Conservation (phyloP, 805 yeast genomes). For the Wickerhamiella spandovensis region DNA sequence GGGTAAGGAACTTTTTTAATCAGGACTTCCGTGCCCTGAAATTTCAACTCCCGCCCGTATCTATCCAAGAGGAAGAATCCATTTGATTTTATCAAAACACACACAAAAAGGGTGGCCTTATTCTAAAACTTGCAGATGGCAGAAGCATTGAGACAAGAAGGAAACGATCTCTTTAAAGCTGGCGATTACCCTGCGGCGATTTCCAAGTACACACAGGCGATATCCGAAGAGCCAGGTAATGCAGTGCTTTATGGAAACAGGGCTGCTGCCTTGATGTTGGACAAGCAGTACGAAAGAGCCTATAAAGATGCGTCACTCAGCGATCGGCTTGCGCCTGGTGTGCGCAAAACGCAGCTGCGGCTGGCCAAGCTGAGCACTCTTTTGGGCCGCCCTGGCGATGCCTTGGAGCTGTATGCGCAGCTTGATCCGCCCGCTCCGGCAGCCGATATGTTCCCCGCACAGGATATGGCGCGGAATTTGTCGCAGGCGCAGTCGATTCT, state of each 20-base stretch:
- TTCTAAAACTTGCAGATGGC: conserved; percentile 5
- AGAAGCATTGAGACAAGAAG: conserved; percentile 24
- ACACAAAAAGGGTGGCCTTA: too few relatives aligned
- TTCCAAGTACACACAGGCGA: conserved; percentile 24
- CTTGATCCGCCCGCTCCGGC: conserved; percentile 14
- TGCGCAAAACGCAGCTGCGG: conserved; percentile 24
- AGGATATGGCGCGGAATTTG: conserved; percentile 27
- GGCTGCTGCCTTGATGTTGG: conserved; percentile 28
- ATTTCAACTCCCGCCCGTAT: neutral
- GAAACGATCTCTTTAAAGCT: conserved; percentile 27
- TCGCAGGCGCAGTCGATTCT: conserved; percentile 23
- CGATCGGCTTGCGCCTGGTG: conserved; percentile 21
- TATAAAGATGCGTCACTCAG: conserved; percentile 24
- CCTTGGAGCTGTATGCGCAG: conserved; percentile 19
- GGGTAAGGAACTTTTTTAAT: neutral
- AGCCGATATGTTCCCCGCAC: conserved; percentile 20
- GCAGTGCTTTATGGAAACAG: conserved; percentile 28
- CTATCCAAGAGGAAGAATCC: too few relatives aligned
- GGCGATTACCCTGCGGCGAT: conserved; percentile 24
- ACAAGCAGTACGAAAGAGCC: conserved; percentile 23
- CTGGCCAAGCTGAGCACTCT: conserved; percentile 25
- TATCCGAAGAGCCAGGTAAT: conserved; percentile 25
- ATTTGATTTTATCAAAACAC: neutral
- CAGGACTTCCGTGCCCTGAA: neutral
- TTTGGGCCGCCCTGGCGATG: conserved; percentile 26